Percentiles rank a stretch among this genome's conserved stretches.
Conservation (phyloP, 2,329 filamentous ascomycete genomes). For the Fusarium begoniae region DNA sequence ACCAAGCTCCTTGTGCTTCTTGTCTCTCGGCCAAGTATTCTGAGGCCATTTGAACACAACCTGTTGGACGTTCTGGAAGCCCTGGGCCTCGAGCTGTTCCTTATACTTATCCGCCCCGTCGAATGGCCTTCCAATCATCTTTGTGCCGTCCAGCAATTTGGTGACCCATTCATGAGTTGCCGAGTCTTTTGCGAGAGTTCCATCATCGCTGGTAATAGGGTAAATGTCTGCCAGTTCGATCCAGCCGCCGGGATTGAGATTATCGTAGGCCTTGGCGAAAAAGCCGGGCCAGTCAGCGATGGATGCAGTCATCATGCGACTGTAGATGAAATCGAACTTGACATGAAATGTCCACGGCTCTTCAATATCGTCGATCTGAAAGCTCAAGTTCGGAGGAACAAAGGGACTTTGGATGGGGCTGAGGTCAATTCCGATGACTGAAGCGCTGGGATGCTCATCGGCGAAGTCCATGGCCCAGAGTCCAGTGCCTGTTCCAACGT, state of each 20-base stretch:
- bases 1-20: conserved; percentile 57
- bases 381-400: conserved; percentile 38
- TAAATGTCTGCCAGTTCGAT: conserved; percentile 37
- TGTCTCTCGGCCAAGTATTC: conserved; percentile 60
- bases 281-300: conserved; percentile 35
- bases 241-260: conserved; percentile 37
- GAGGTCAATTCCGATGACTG: conserved; percentile 36
- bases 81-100: conserved; percentile 55
- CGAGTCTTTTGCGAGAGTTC: conserved; percentile 19
- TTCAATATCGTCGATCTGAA: conserved; percentile 42
- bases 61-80: conserved; percentile 60
- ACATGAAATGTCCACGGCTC: conserved; percentile 37
- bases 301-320: conserved; percentile 36
- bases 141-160: conserved; percentile 39
- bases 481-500: conserved; percentile 42
- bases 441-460: conserved; percentile 30
- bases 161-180: conserved; percentile 34
- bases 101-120: conserved; percentile 33
- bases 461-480: conserved; percentile 43
- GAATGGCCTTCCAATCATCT: conserved; percentile 40
- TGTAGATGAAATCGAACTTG: conserved; percentile 43
- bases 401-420: conserved; percentile 37
- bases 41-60: conserved; percentile 57
- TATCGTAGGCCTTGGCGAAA: conserved; percentile 35
- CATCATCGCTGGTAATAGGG: conserved; percentile 19